phyloP scores from a whole-genome alignment of 2,329 filamentous ascomycete species.

The Exophiala mesophila region DNA sequence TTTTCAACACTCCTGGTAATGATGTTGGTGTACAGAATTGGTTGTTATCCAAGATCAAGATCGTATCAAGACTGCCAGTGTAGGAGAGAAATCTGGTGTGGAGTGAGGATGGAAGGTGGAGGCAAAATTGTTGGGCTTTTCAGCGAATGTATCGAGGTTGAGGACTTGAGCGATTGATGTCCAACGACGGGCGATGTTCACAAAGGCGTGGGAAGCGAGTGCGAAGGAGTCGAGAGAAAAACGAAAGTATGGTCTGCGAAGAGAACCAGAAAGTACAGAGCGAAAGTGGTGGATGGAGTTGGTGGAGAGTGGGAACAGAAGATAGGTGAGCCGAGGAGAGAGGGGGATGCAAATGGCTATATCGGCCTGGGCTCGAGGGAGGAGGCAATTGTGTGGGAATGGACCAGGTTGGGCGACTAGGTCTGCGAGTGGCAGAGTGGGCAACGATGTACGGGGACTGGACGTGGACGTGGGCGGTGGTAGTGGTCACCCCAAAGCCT shows the following conservation, averaged over 20 bases:
- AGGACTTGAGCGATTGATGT: slow-evolving; percentile 27
- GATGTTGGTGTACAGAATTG: too few species aligned
- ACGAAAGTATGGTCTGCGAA: slow-evolving; percentile 29
- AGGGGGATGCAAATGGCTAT: slow-evolving; percentile 24
- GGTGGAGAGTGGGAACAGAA: slow-evolving; percentile 23
- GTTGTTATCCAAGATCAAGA: too few species aligned
- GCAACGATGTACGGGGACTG: slow-evolving; percentile 12
- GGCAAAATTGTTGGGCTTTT: slow-evolving; percentile 8
- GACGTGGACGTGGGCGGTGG: not conserved
- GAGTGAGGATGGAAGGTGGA: not conserved
- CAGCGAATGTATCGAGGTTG: slow-evolving; percentile 22
- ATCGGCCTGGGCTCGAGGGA: slow-evolving; percentile 20
- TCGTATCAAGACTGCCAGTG: too few species aligned
- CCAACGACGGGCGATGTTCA: slow-evolving; percentile 21
- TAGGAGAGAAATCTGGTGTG: too few species aligned
- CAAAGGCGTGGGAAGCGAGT: slow-evolving; percentile 25
- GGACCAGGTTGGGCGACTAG: not conserved
- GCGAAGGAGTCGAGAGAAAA: slow-evolving; percentile 18
- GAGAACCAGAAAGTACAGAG: slow-evolving; percentile 25
- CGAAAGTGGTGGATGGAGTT: slow-evolving; percentile 18
- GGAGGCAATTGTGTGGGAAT: too few species aligned
- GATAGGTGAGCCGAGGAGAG: slow-evolving; percentile 18
- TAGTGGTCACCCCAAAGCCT: slow-evolving; percentile 6
- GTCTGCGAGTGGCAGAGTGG: slow-evolving; percentile 2
- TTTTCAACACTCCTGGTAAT: too few species aligned